Evolutionary conservation across 2,329 filamentous ascomycete genomes (phyloP).

Genomic region (Xylaria sp.): DNA sequence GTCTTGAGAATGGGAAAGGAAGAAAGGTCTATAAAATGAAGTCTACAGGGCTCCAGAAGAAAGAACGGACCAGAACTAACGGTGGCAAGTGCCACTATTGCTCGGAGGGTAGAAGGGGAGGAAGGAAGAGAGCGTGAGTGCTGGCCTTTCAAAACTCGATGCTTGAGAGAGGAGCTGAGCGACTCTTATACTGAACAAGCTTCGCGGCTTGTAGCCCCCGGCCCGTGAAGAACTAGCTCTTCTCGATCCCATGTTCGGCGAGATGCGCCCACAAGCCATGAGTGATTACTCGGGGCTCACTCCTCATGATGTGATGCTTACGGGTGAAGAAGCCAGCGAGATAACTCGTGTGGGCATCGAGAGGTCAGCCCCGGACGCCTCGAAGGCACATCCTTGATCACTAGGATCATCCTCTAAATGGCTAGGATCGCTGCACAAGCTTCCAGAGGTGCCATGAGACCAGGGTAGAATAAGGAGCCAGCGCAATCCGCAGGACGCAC

Average conservation of each 20-base stretch:
- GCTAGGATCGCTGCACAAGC: slow-evolving; percentile 13
- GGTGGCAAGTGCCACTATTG: slow-evolving; percentile 27
- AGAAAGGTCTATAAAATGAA: slow-evolving; percentile 29
- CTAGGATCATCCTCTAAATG: slow-evolving; percentile 6
- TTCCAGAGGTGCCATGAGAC: slow-evolving; percentile 8
- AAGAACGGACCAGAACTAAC: slow-evolving; percentile 28
- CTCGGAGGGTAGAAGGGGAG: slow-evolving; percentile 8
- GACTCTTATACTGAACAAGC: slow-evolving; percentile 31
- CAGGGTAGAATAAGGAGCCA: slow-evolving; percentile 15
- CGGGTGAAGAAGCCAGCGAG: slow-evolving; percentile 19
- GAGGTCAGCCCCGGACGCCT: slow-evolving; percentile 31
- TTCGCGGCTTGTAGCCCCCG: slow-evolving; percentile 17
- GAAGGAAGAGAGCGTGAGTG: slow-evolving; percentile 33
- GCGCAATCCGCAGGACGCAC: background rate
- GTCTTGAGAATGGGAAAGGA: slow-evolving; percentile 8
- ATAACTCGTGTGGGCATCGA: slow-evolving; percentile 17
- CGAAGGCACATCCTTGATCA: slow-evolving; percentile 26
- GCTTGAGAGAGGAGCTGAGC: slow-evolving; percentile 13
- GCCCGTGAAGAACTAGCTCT: slow-evolving; percentile 6
- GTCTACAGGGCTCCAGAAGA: slow-evolving; percentile 10
- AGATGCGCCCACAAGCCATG: slow-evolving; percentile 14
- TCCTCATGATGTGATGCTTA: slow-evolving; percentile 37
- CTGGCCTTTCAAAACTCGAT: slow-evolving; percentile 24
- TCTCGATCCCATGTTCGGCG: slow-evolving; percentile 26
- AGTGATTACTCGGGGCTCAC: slow-evolving; percentile 39